A percentile compares a stretch with the other conserved stretches of the same genome.
Evolutionary conservation across 306 rosid species (phyloP).

Genomic region (Pterocarpus santalinus): DNA sequence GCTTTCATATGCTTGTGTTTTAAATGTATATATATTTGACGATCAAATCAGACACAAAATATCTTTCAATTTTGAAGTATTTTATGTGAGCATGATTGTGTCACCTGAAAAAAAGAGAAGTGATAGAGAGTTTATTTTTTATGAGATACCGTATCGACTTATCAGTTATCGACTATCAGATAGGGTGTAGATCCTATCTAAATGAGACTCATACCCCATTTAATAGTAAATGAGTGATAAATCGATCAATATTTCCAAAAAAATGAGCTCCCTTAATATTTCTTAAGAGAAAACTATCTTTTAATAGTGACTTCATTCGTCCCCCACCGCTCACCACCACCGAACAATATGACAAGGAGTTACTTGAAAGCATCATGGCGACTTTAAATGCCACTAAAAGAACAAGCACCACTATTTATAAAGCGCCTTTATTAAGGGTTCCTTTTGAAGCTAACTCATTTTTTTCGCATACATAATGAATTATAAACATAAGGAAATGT

Average conservation of each 20-base stretch:
- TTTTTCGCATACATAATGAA: too few species aligned
- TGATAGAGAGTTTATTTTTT: too few species aligned
- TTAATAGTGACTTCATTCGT: not conserved
- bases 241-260: too few species aligned
- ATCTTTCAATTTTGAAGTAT: constrained; percentile 26
- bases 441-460: too few species aligned
- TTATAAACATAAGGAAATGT: too few species aligned
- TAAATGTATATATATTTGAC: not conserved
- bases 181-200: too few species aligned
- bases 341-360: not conserved
- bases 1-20: not conserved
- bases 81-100: not conserved
- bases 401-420: not conserved
- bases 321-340: not conserved
- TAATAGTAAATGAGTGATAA: too few species aligned
- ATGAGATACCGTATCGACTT: too few species aligned
- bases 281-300: not conserved
- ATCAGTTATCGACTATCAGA: too few species aligned
- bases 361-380: not conserved
- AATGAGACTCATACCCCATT: too few species aligned
- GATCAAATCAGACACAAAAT: constrained; percentile 1
- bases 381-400: not conserved
- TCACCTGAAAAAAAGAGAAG: not conserved
- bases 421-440: not conserved
- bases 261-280: too few species aligned